Base-by-base conservation (phyloP, 768 basidiomycete genomes). In the Leccinum imitatum region DNA sequence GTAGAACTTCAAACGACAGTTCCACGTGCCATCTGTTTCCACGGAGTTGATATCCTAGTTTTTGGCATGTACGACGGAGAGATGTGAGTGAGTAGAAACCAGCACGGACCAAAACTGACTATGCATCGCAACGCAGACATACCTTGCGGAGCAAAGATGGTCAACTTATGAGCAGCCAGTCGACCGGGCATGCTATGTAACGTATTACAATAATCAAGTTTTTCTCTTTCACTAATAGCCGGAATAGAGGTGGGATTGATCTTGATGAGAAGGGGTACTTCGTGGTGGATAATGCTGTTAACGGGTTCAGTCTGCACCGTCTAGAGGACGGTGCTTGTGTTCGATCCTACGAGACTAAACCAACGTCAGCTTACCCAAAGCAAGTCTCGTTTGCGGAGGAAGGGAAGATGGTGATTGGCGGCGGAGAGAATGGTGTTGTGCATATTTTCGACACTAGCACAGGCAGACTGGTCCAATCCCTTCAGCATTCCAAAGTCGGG, bases 291-390 rank as follows among this genome's bases (percentile, higher is more conserved):
- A 60, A 60, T n/a, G 54, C 27, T 37, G 41, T 60, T n/a, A 56
- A 17, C 8, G 14, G 57, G 14, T 47, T 10, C 27, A 50, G 39
- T n/a, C 17, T 57, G 33, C 56, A 58, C 21, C n/a, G 11, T 25
- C 33, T 58, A 6, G 51, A 61, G 19, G 56, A 61, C 23, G 50
- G 60, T 30, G 50, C 27, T 4, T 61, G 60, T 23, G 7, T 61
- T 19, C 27, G 15, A 46, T 57, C 31, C 5, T 61, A 61, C 15
- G 41, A 61, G 13, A 58, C 46, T 17, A 58, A 54, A 39, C 48
- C 56, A 27, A 7, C 10, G 5, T 58, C 50, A 10, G 50, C 56
- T 13, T 61, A 61, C 53, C 60, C 52, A 15, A 61, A 61, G 39
- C 60, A 61, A 48, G 60, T 61, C 7, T 27, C 14, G 2, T 61